Conservation (phyloP, 371 early-diverging fungal genomes). For the Scutellospora calospora region DNA sequence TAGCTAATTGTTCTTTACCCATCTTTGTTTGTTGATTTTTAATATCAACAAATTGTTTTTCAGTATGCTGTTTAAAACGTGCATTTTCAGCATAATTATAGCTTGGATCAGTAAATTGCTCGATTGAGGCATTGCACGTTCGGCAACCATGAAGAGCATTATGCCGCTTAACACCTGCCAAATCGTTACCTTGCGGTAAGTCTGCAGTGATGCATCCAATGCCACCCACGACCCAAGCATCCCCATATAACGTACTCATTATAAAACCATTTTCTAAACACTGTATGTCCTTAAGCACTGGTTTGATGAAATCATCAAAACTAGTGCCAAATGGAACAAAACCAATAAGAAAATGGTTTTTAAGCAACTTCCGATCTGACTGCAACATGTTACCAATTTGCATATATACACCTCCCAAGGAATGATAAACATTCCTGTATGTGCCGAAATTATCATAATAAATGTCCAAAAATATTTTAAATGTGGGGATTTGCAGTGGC, state of each 20-base stretch:
- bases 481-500: background rate
- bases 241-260: background rate
- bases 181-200: background rate
- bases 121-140: background rate
- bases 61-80: background rate
- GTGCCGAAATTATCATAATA: background rate
- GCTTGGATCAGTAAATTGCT: background rate
- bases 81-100: constrained; percentile 1
- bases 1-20: background rate
- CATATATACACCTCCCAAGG: background rate
- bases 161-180: background rate
- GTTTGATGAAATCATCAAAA: background rate
- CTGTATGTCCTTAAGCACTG: background rate
- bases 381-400: constrained; percentile 11
- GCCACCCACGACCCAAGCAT: background rate
- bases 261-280: background rate
- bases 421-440: constrained; percentile 3
- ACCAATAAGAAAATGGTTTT: background rate
- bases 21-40: background rate
- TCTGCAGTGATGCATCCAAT: background rate
- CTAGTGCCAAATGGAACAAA: background rate
- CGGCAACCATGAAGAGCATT: background rate
- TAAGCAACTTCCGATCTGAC: background rate
- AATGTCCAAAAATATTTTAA: constrained; percentile 4
- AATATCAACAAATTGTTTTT: background rate